Evolutionary conservation across 192 early-diverging fungal genomes (phyloP), one percentile per base, ranked within the genome.

Genomic region (Jimgerdemannia lactiflua): DNA sequence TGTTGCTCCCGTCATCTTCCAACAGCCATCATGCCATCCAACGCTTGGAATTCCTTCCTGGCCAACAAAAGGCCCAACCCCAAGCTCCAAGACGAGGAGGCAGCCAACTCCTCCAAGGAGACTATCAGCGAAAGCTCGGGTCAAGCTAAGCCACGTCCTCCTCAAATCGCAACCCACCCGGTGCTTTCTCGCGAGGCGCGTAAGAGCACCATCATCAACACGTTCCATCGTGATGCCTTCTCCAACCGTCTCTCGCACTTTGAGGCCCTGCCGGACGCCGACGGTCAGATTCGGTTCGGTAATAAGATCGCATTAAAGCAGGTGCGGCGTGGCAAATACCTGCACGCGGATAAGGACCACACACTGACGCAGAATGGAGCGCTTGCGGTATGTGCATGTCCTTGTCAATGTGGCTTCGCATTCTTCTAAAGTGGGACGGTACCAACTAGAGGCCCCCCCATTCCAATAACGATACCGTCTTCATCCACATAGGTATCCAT

Each of bases 401-500:
- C 49, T 59, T 59, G 14, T 59, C 14, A 10, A 14, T 59, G 49
- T 14, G 8, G 6, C 14, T 59, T 59, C 49, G 0, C 14, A 10
- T 59, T 14, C 6, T 59, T 10, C 49, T 14, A 1, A 59, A 59
- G 14, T 59, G 14, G 6, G 49, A 59, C 49, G 29, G 0, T 29
- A 29, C 29, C 29, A 29, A 29, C n/a, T 29, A 29, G 29, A 29
- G 29, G 29, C 29, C 29, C 29, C 29, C 29, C 29, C 0, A 29
- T 29, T 29, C 29, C 29, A 29, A 29, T 29, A 29, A 29, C 29
- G 29, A 29, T 29, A 29, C 29, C 29, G 29, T 29, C 29, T 29
- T 29, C 29, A 29, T 59, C 8, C 49, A 0, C 49, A 59, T 29
- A 74, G 73, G 87, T 86, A 19, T 88, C 77, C 72, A 83, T 77